Conservation (phyloP, 83 land plant species). For the Picea abies region DNA sequence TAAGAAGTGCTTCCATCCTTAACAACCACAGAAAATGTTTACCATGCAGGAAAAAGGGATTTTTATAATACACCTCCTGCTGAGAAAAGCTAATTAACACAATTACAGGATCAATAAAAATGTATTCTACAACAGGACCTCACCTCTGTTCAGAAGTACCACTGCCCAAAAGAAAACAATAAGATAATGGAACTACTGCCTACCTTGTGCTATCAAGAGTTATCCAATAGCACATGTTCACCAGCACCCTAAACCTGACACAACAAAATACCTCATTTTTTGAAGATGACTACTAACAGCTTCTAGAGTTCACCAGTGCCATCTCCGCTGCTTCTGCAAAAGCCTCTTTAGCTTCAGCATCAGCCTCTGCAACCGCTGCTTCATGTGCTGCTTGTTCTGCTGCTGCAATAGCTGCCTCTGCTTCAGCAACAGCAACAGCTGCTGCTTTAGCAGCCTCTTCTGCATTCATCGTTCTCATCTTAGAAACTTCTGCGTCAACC, state of each 20-base stretch:
- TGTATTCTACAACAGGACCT: not conserved
- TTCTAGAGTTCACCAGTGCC: conserved; percentile 23
- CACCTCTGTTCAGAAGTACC: not conserved
- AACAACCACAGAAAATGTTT: not conserved
- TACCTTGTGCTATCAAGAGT: not conserved
- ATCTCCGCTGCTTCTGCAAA: conserved; percentile 68
- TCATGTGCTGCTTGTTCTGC: conserved; percentile 78
- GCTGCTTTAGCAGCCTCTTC: conserved; percentile 75
- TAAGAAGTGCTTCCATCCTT: not conserved
- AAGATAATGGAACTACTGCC: not conserved
- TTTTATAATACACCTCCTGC: not conserved
- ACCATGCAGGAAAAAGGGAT: conserved; percentile 11
- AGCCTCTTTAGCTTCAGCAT: conserved; percentile 73
- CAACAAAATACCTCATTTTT: not conserved
- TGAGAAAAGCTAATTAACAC: not conserved
- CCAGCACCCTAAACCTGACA: not conserved
- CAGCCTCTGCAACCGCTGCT: conserved; percentile 80
- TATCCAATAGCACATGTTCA: not conserved
- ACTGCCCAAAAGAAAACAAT: not conserved
- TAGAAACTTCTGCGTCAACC: conserved; percentile 53
- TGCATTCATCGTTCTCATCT: conserved; percentile 56
- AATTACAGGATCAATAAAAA: not conserved
- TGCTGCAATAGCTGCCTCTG: conserved; percentile 72
- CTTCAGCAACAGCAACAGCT: conserved; percentile 71
- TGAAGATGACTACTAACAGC: not conserved